Conservation (phyloP, 108 stramenopile species). For the Pseudonitzschia multiseries region DNA sequence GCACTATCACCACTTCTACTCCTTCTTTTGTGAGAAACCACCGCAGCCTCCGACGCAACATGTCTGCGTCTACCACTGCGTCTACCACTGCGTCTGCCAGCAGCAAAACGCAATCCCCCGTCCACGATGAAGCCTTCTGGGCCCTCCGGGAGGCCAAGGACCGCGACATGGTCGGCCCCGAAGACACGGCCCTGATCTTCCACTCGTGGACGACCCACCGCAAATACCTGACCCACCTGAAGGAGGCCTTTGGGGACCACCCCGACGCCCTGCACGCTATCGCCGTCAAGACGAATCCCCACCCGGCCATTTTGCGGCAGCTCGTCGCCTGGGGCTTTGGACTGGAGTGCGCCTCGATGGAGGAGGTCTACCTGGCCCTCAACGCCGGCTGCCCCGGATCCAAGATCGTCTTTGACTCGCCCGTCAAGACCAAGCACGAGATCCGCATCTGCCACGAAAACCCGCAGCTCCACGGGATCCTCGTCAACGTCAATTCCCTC, state of each 20-base stretch:
- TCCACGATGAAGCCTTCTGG: constrained; percentile 2
- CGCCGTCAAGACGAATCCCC: constrained; percentile 15
- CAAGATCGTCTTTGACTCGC: constrained; percentile 10
- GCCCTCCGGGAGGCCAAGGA: constrained; percentile 11
- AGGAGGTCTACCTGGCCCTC: constrained; percentile 11
- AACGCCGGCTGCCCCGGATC: constrained; percentile 2
- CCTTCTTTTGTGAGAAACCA: not conserved
- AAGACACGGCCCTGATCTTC: constrained; percentile 8
- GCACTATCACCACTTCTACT: not conserved
- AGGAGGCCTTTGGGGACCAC: not conserved
- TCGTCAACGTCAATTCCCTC: constrained; percentile 5
- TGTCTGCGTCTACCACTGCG: not conserved
- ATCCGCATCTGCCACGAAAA: constrained; percentile 17
- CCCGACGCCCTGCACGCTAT: not conserved
- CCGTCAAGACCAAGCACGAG: constrained; percentile 13
- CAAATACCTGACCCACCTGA: constrained; percentile 2
- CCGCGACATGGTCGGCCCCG: constrained; percentile 4
- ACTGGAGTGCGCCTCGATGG: constrained; percentile 16
- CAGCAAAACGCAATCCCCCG: not conserved
- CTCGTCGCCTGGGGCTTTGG: constrained; percentile 9
- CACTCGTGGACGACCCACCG: constrained; percentile 13
- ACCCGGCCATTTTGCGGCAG: constrained; percentile 7
- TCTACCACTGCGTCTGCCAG: not conserved
- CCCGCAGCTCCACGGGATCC: constrained; percentile 2
- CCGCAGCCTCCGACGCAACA: not conserved